Base-by-base conservation (phyloP, 2,329 filamentous ascomycete genomes). In the Zymoseptoria pseudotritici region DNA sequence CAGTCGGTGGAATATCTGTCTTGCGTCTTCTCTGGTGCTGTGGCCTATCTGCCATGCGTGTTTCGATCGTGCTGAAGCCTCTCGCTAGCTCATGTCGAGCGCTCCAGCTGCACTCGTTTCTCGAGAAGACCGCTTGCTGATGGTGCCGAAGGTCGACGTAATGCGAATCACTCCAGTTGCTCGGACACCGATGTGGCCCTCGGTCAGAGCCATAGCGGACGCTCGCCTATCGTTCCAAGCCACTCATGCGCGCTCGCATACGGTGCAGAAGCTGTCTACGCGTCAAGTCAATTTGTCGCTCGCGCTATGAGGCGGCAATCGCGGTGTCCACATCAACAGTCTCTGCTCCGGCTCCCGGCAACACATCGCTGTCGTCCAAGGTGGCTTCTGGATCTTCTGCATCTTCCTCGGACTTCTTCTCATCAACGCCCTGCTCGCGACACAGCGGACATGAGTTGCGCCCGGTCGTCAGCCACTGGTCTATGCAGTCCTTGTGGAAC, bases 391-490 rank as follows among this genome's bases (percentile, higher is more conserved):
- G 52, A 26, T 59, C 59, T 31, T 24, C 58, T 22, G 54, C 56
- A 26, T 59, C 61, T 24, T 20, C 58, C 17, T 61, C 61, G 22
- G 58, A 69, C 56, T 70, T 71, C 58, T 75, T 78, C 65, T 83
- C 81, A 49, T 82, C 77, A 5, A 85, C 82, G 36, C 82, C 82
- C 69, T 83, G 79, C 46, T 82, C 82, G 67, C 83, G 77, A 68
- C 83, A 86, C 22, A 86, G 76, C 2, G 83, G 83, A 68, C 83
- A 86, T 3, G 83, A 86, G 69, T 86, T 86, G 58, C 83, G 83
- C 55, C 83, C 83, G 59, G 85, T 87, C 19, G 84, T 88, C 53
- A 88, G 76, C 86, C 86, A 88, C 84, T 88, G 82, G 71, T 88
- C 86, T 71, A 89, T 88, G 72, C 86, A 89, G 66, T 86, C 82